These are phyloP conservation scores for Solanum ossicruentum DNA, from an alignment of 257 asterid genomes.

Conservation along the genomic window DNA sequence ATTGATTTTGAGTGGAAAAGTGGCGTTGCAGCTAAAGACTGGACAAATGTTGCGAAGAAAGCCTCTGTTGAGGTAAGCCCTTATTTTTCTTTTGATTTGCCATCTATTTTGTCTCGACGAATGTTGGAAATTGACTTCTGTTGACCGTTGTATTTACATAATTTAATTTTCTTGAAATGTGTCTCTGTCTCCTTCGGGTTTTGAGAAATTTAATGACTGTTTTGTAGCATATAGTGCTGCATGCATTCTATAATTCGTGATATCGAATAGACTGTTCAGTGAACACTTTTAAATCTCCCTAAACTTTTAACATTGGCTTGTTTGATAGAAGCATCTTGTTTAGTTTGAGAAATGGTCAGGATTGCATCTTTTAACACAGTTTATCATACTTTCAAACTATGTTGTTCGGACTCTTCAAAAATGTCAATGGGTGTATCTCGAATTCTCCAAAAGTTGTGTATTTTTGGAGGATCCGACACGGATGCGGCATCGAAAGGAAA, in stretches of 20 bases:
- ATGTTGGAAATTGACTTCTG: not conserved
- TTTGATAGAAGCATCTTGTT: not conserved
- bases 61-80: constrained; percentile 77
- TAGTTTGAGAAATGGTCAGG: not conserved
- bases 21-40: constrained; percentile 89
- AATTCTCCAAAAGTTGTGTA: too few species aligned
- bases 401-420: too few species aligned
- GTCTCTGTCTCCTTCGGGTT: not conserved
- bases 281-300: not conserved
- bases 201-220: not conserved
- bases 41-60: constrained; percentile 87
- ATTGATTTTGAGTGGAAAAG: constrained; percentile 89
- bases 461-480: too few species aligned
- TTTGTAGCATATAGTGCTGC: not conserved
- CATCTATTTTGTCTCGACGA: not conserved
- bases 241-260: not conserved
- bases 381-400: not conserved
- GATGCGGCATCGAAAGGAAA: too few species aligned
- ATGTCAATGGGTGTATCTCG: too few species aligned
- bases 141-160: not conserved
- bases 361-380: not conserved
- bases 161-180: not conserved
- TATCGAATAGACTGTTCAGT: not conserved
- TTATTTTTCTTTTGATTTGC: not conserved
- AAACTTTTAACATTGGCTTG: not conserved